These are phyloP conservation scores for Hsuehochloa calcarea DNA, from an alignment of 176 grass and related monocot species.

Conservation along the genomic window DNA sequence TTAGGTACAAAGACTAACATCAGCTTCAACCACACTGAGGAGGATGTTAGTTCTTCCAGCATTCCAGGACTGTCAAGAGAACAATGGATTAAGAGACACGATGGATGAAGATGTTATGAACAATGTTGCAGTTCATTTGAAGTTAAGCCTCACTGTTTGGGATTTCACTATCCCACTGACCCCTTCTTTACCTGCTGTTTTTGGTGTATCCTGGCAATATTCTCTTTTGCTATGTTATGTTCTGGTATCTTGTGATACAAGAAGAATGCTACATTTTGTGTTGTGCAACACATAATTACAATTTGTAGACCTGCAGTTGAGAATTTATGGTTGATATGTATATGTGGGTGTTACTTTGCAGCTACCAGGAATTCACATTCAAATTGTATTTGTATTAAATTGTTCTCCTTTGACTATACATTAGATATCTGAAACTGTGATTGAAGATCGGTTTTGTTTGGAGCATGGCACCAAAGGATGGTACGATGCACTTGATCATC, in stretches of 20 bases:
- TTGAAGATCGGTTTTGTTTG: constrained; percentile 94
- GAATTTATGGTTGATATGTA: constrained; percentile 20
- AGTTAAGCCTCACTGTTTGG: constrained; percentile 89
- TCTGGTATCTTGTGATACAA: constrained; percentile 16
- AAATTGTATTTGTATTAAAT: background rate
- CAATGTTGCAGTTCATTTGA: constrained; percentile 77
- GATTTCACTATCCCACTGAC: constrained; percentile 94
- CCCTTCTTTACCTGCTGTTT: constrained; percentile 94
- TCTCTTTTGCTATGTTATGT: constrained; percentile 28
- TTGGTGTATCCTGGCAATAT: constrained; percentile 87
- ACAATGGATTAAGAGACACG: constrained; percentile 66
- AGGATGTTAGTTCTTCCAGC: constrained; percentile 57
- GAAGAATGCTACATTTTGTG: constrained; percentile 9
- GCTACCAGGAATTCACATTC: background rate
- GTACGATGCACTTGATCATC: constrained; percentile 82
- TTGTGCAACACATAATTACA: background rate
- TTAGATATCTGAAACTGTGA: constrained; percentile 96
- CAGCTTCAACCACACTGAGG: constrained; percentile 59
- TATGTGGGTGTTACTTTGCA: constrained; percentile 14
- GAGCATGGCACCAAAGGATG: constrained; percentile 88
- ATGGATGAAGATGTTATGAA: constrained; percentile 95
- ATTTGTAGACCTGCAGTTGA: background rate
- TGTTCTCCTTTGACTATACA: constrained; percentile 49
- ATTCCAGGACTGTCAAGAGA: constrained; percentile 67
- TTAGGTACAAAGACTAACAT: constrained; percentile 65